Evolutionary conservation across 805 yeast species (phyloP).

Genomic region (Cephaloascus fragrans): DNA sequence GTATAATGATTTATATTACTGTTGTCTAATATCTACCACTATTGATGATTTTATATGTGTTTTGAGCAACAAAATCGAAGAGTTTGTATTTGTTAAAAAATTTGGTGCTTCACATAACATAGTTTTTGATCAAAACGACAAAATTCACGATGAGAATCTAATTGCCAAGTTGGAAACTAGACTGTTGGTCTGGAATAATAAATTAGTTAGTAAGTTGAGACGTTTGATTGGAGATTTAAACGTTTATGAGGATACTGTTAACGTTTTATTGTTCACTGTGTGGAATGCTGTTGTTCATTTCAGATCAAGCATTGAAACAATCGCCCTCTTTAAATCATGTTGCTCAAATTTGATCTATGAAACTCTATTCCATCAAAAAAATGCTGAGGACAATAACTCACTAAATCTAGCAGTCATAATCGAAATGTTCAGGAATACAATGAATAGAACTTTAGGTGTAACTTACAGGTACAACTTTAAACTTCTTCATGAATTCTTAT

Average conservation of each 20-base stretch:
- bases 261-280: neutral
- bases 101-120: too few relatives aligned
- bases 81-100: too few relatives aligned
- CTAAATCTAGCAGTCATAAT: too few relatives aligned
- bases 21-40: neutral
- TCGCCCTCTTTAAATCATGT: neutral
- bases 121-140: neutral
- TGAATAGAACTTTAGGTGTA: neutral
- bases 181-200: neutral
- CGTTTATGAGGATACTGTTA: neutral
- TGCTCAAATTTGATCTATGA: neutral
- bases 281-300: neutral
- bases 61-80: neutral
- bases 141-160: neutral
- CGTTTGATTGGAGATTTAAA: neutral
- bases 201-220: neutral
- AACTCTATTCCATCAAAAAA: neutral
- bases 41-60: neutral
- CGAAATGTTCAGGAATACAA: neutral
- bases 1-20: neutral
- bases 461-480: neutral
- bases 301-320: neutral
- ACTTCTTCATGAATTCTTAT: neutral
- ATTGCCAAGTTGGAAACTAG: neutral
- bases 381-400: neutral